These are phyloP conservation scores for Anthracocystis panici-leucophaei DNA, from an alignment of 1,284 basidiomycete genomes.

Conservation along the genomic window DNA sequence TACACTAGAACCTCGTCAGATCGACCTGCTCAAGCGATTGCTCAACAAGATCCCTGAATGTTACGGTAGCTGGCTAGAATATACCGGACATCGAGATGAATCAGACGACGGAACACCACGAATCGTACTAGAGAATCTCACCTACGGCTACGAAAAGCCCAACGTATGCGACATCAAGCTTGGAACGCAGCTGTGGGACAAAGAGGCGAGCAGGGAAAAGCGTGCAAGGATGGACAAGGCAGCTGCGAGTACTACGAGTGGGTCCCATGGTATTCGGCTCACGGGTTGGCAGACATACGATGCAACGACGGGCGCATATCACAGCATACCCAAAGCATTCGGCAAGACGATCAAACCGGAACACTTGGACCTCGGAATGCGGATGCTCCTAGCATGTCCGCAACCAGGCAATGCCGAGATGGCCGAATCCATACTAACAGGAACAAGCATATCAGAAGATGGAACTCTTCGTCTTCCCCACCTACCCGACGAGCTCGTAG, in stretches of 20 bases:
- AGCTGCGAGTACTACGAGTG: constrained; percentile 79
- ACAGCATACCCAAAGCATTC: constrained; percentile 79
- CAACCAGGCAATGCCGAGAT: constrained; percentile 29
- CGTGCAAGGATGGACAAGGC: constrained; percentile 80
- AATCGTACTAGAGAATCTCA: constrained; percentile 87
- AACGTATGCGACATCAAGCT: constrained; percentile 93
- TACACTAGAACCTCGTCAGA: not conserved
- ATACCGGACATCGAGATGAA: constrained; percentile 5
- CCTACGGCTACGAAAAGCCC: constrained; percentile 80
- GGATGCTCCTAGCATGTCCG: constrained; percentile 80
- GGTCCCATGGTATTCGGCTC: constrained; percentile 81
- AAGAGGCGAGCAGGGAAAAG: constrained; percentile 81
- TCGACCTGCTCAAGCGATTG: constrained; percentile 22
- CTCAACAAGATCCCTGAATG: constrained; percentile 46
- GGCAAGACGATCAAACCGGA: constrained; percentile 79
- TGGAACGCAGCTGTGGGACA: constrained; percentile 83
- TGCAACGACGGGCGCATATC: constrained; percentile 72
- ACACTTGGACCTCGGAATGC: constrained; percentile 80
- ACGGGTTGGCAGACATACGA: constrained; percentile 80
- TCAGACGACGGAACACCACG: constrained; percentile 67
- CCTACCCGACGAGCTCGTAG: constrained; percentile 60
- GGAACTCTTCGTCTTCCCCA: constrained; percentile 59
- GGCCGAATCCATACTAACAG: constrained; percentile 21
- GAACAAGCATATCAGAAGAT: constrained; percentile 11
- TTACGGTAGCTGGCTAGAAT: constrained; percentile 37